Base-by-base conservation (phyloP, 1,139 yeast genomes). In the Taphrina deformans region DNA sequence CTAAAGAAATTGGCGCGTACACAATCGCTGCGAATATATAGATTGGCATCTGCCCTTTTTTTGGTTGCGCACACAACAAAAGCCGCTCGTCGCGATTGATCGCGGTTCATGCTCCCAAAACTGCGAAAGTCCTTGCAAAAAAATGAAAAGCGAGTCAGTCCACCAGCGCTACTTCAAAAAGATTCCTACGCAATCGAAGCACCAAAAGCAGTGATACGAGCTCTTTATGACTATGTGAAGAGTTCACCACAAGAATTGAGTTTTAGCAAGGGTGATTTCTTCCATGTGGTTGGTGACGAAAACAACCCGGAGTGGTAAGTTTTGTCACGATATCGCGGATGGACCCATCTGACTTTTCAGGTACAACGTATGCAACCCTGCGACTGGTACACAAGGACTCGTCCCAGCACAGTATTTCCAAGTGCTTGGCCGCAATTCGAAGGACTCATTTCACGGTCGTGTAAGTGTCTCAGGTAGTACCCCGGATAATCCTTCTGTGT, bases 341-440 rank as follows among this genome's bases (percentile, higher is more conserved):
- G 10, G 18, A 40, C 85, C 70, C 79, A 81, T 56, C 85, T 31
- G 82, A 66, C 78, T 82, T n/a, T n/a, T n/a, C n/a, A 55, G 96
- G 93, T 89, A 85, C 72, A 93, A 90, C 72, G 98, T 96, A 2
- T 85, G 86, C 63, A 92, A 92, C 74, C 98, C 98, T 14, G 84
- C 89, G 67, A 83, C 88, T 16, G 85, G 87, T 70, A 77, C 82
- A 31, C 81, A 83, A 66, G 99, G 99, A 0, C 84, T 89, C 84
- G 98, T 93, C 1, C 98, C 98, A 2, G 85, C 85, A 58, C 78
- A 85, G 27, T 87, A 88, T 75, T 93, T 93, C 75, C 96, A 91
- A 76, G 86, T 85, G 18, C 86, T 91, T 70, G 72, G 72, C 4
- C 55, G 71, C 16, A 70, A 65, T 27, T 70, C 24, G 27, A 44